A percentile compares a stretch with the other conserved stretches of the same genome.
phyloP scores from a whole-genome alignment of 345 rosid genomes.

The Luvunga scandens region DNA sequence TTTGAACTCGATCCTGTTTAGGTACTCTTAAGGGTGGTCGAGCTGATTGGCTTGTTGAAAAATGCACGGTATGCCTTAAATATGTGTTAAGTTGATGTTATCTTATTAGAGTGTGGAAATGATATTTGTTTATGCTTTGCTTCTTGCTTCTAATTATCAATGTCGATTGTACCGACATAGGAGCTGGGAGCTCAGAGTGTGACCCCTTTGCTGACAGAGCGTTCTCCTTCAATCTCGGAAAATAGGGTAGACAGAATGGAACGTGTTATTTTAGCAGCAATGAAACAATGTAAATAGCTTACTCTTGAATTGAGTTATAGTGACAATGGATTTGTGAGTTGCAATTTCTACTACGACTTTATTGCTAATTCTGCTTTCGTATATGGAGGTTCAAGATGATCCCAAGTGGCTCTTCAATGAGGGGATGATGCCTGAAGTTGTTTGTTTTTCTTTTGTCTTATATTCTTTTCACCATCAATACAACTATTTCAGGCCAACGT shows the following conservation, averaged over 20 bases:
- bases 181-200: conserved; percentile 87
- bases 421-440: not conserved
- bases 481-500: conserved; percentile 56
- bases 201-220: conserved; percentile 79
- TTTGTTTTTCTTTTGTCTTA: not conserved
- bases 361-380: not conserved
- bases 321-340: not conserved
- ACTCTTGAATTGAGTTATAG: not conserved
- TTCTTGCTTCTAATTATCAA: conserved; percentile 5
- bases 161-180: conserved; percentile 27
- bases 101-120: not conserved
- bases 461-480: not conserved
- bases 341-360: not conserved
- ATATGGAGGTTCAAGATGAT: not conserved
- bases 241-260: conserved; percentile 68
- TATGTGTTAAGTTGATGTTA: not conserved
- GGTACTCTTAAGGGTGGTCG: conserved; percentile 93
- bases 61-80: conserved; percentile 70
- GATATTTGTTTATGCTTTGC: not conserved
- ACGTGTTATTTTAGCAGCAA: conserved; percentile 80
- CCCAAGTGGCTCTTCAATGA: not conserved
- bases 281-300: conserved; percentile 66
- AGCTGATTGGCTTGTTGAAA: conserved; percentile 96
- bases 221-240: conserved; percentile 69
- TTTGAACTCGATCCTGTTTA: conserved; percentile 25